These are phyloP conservation scores for Tillandsia fasciculata DNA, from an alignment of 176 grass and related monocot genomes.

Conservation along the genomic window DNA sequence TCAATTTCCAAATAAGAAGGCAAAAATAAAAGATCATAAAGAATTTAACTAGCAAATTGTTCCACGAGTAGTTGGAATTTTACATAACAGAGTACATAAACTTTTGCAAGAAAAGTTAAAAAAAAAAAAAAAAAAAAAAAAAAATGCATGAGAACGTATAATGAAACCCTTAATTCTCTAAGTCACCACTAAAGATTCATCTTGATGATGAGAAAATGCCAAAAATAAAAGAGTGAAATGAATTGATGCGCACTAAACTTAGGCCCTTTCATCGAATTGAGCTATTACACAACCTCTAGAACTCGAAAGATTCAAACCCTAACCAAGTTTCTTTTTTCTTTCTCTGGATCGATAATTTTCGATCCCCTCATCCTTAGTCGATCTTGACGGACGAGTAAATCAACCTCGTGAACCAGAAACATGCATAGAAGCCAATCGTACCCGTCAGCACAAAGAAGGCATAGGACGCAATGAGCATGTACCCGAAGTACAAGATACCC, in stretches of 20 bases:
- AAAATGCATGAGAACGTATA: background rate
- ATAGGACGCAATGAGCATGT: slow-evolving; percentile 89
- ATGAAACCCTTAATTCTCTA: too few relatives aligned
- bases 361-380: slow-evolving; percentile 29
- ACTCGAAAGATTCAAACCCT: slow-evolving; percentile 4
- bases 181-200: too few relatives aligned
- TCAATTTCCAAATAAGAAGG: background rate
- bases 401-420: slow-evolving; percentile 79
- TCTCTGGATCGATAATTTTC: background rate
- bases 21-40: too few relatives aligned
- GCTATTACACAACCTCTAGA: background rate
- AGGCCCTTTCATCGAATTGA: background rate
- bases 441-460: slow-evolving; percentile 83
- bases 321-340: background rate
- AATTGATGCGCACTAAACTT: background rate
- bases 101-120: background rate
- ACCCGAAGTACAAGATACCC: slow-evolving; percentile 64
- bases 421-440: slow-evolving; percentile 73
- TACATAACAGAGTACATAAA: background rate
- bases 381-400: slow-evolving; percentile 93
- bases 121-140: background rate
- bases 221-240: background rate
- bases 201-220: background rate
- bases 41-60: background rate
- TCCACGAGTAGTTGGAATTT: background rate